Conservation (phyloP, 305 asterid species). For the Salvia sclarea region DNA sequence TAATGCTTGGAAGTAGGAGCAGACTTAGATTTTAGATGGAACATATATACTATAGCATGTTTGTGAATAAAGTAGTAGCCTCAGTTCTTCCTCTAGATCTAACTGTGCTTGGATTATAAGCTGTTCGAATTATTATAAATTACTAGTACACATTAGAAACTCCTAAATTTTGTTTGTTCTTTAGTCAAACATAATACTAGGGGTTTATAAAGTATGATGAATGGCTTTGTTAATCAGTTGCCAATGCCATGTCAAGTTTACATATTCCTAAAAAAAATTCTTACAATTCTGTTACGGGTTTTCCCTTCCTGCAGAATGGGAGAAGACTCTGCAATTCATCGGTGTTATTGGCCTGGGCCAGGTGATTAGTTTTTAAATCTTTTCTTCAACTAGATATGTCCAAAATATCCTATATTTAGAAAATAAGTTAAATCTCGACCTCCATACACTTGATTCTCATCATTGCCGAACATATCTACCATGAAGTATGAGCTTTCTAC, state of each 20-base stretch:
- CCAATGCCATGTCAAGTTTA: neutral
- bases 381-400: neutral
- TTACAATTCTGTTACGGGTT: too few species aligned
- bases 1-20: too few species aligned
- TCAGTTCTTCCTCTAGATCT: too few species aligned
- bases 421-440: neutral
- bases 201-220: neutral
- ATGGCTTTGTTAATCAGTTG: neutral
- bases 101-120: too few species aligned
- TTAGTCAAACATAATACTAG: neutral
- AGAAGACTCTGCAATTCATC: constrained; percentile 69
- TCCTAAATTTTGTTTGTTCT: too few species aligned
- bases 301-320: constrained; percentile 81
- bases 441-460: neutral
- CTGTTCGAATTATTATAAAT: too few species aligned
- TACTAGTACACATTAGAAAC: too few species aligned
- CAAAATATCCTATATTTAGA: neutral
- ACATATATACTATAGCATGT: too few species aligned
- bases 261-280: too few species aligned
- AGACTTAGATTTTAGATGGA: too few species aligned
- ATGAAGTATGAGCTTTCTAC: neutral
- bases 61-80: too few species aligned
- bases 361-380: constrained; percentile 40
- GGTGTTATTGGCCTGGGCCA: constrained; percentile 68
- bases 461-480: neutral